phyloP scores from a whole-genome alignment of 192 early-diverging fungal species.

The Mortierella alpina region DNA sequence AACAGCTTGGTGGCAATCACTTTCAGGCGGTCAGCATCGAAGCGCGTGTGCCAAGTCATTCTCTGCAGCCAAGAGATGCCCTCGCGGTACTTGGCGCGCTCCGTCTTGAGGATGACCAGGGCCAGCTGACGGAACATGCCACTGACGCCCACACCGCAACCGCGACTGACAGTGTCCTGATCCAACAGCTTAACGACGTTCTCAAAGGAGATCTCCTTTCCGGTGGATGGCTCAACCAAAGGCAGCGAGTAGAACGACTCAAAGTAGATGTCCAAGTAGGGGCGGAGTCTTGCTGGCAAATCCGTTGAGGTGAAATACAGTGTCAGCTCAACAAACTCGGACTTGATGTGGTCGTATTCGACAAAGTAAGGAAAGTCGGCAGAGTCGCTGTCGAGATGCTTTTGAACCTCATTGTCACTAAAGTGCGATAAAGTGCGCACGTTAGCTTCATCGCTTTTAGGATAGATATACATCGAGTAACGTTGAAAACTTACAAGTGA shows the following conservation, averaged over 20 bases:
- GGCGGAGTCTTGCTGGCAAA: slow-evolving; percentile 58
- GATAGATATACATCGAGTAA: not conserved
- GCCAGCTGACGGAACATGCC: slow-evolving; percentile 52
- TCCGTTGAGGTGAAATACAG: slow-evolving; percentile 58
- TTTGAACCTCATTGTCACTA: slow-evolving; percentile 61
- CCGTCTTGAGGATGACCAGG: slow-evolving; percentile 44
- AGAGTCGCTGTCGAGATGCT: slow-evolving; percentile 59
- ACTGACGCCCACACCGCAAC: slow-evolving; percentile 52
- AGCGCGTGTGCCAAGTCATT: slow-evolving; percentile 66
- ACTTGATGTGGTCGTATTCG: slow-evolving; percentile 68
- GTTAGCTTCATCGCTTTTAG: not conserved
- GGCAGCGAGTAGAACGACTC: slow-evolving; percentile 66
- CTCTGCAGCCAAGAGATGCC: slow-evolving; percentile 65
- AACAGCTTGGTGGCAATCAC: slow-evolving; percentile 62
- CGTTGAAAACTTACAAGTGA: slow-evolving; percentile 47
- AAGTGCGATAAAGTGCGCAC: not conserved
- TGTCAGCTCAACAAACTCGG: slow-evolving; percentile 62
- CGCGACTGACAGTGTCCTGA: slow-evolving; percentile 64
- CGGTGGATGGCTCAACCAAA: slow-evolving; percentile 52
- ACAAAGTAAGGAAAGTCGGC: slow-evolving; percentile 62
- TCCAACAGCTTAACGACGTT: slow-evolving; percentile 63
- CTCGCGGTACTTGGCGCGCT: slow-evolving; percentile 61
- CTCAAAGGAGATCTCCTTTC: slow-evolving; percentile 56
- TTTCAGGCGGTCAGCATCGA: slow-evolving; percentile 65
- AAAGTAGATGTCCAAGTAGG: slow-evolving; percentile 65